phyloP scores from a whole-genome alignment of 2,329 filamentous ascomycete genomes.

The Microdochium nivale region DNA sequence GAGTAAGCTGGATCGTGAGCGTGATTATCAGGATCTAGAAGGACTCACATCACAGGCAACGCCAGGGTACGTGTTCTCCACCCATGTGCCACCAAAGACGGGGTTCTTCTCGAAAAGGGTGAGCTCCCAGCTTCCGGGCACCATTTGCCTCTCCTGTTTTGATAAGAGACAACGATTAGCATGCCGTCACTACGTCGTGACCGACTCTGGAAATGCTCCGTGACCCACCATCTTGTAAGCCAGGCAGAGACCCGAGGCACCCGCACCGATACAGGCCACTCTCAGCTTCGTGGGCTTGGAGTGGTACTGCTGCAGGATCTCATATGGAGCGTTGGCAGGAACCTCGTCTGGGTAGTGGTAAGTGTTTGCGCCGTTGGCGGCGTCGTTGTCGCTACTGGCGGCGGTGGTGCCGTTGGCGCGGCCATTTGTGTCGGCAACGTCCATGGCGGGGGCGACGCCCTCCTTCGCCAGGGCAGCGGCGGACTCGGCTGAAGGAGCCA shows the following conservation, averaged over 20 bases:
- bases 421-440: neutral
- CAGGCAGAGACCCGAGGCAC: constrained; percentile 17
- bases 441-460: neutral
- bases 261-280: constrained; percentile 20
- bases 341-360: constrained; percentile 16
- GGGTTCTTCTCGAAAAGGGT: constrained; percentile 24
- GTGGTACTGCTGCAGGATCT: constrained; percentile 21
- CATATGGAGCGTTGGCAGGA: constrained; percentile 12
- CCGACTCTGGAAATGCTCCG: too few species aligned
- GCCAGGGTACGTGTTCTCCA: constrained; percentile 15
- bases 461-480: neutral
- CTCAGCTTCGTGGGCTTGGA: constrained; percentile 24
- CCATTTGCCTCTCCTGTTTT: constrained; percentile 10
- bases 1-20: neutral
- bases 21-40: neutral
- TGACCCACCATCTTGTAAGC: constrained; percentile 17
- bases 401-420: neutral
- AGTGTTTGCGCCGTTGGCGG: constrained; percentile 3
- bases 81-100: constrained; percentile 17
- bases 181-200: constrained; percentile 4
- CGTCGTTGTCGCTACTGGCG: neutral
- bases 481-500: neutral
- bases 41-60: constrained; percentile 8
- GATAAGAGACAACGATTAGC: neutral
- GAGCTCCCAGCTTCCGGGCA: constrained; percentile 17